Conservation (phyloP, 1,284 basidiomycete genomes). For the Marasmius fiardii region DNA sequence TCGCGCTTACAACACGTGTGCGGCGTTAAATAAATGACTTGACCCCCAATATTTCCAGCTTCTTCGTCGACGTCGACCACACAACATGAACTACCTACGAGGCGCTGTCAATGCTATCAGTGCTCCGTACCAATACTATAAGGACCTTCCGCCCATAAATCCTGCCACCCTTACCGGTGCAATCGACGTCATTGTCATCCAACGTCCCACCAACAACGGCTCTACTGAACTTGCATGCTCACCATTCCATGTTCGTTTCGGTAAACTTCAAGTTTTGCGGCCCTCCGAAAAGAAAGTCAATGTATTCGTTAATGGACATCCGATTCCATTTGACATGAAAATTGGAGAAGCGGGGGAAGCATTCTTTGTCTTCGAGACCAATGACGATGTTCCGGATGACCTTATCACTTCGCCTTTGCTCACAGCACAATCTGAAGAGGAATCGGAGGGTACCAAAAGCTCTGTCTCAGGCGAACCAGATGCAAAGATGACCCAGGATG, state of each 20-base stretch:
- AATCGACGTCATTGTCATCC: constrained; percentile 95
- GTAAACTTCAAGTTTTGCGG: constrained; percentile 94
- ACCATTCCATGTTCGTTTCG: constrained; percentile 98
- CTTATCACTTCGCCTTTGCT: constrained; percentile 93
- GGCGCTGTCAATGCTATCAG: constrained; percentile 79
- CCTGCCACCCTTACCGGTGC: constrained; percentile 94
- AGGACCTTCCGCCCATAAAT: constrained; percentile 77
- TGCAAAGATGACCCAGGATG: constrained; percentile 31
- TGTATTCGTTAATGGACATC: constrained; percentile 76
- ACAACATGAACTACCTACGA: constrained; percentile 74
- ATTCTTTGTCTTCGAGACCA: constrained; percentile 98
- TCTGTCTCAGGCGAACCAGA: constrained; percentile 41
- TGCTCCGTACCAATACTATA: constrained; percentile 83
- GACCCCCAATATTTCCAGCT: not conserved
- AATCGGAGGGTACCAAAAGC: constrained; percentile 22
- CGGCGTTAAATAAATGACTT: not conserved
- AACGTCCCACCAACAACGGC: constrained; percentile 62
- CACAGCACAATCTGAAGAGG: constrained; percentile 50
- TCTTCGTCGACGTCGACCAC: not conserved
- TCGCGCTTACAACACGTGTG: not conserved
- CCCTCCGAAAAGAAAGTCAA: constrained; percentile 95
- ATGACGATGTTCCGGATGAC: constrained; percentile 89
- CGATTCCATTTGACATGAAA: constrained; percentile 96
- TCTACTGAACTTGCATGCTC: constrained; percentile 82
- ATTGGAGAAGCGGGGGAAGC: constrained; percentile 98